Conservation (phyloP, 257 asterid genomes). For the Petunia axillaris region DNA sequence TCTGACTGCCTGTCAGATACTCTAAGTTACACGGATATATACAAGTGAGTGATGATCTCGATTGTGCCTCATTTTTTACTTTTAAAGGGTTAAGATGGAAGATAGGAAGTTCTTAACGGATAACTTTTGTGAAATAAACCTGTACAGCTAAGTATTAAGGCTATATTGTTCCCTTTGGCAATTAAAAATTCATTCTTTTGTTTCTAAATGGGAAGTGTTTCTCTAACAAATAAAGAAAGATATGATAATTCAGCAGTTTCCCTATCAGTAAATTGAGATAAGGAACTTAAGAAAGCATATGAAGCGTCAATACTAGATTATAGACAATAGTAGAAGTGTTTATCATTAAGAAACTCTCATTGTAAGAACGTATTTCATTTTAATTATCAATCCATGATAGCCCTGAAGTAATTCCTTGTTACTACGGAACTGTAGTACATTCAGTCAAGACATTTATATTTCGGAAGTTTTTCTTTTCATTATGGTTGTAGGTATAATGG, state of each 20-base stretch:
- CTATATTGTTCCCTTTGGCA: background rate
- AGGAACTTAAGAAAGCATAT: background rate
- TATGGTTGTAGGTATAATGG: no score
- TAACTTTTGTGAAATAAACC: background rate
- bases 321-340: background rate
- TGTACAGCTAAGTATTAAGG: background rate
- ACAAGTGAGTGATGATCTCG: conserved; percentile 47
- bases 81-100: background rate
- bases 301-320: background rate
- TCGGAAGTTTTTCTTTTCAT: background rate
- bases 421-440: no score
- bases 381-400: background rate
- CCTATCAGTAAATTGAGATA: background rate
- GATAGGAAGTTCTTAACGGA: background rate
- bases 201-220: background rate
- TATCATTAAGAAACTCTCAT: background rate
- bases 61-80: background rate
- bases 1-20: conserved; percentile 77
- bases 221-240: background rate
- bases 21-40: conserved; percentile 79
- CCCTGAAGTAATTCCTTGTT: background rate
- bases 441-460: background rate
- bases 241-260: background rate
- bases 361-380: background rate
- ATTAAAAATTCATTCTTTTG: background rate